Evolutionary conservation across 1,284 basidiomycete species (phyloP).

Genomic region (Hemileia vastatrix): DNA sequence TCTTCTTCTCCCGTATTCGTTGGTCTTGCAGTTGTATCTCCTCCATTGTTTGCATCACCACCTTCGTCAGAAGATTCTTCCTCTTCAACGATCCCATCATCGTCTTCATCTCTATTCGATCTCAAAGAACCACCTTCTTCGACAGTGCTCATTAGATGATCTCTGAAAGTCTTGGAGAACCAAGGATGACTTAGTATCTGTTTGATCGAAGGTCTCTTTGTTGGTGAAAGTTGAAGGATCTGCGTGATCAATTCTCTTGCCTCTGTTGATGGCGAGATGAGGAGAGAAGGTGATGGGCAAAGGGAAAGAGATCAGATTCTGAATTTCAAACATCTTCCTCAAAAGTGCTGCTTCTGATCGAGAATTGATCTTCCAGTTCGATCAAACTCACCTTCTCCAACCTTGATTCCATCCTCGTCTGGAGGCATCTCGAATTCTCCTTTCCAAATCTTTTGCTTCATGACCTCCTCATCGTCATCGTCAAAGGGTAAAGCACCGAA

Average conservation of each 20-base stretch:
- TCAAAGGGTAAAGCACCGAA: constrained; percentile 95
- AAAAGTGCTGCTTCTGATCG: constrained; percentile 1
- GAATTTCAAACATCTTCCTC: constrained; percentile 23
- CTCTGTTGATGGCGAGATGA: constrained; percentile 57
- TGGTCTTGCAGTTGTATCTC: not conserved
- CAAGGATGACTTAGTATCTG: constrained; percentile 80
- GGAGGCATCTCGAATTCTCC: constrained; percentile 85
- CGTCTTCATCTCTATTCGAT: not conserved
- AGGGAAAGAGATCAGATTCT: constrained; percentile 2
- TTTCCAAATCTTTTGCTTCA: constrained; percentile 74
- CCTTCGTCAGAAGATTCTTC: not conserved
- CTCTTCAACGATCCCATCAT: not conserved
- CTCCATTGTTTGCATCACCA: not conserved
- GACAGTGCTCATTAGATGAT: constrained; percentile 25
- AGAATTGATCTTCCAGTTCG: not conserved
- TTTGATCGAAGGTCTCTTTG: constrained; percentile 64
- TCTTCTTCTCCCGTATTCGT: not conserved
- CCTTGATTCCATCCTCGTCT: too few species aligned
- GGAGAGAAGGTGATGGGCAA: not conserved
- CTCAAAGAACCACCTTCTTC: not conserved
- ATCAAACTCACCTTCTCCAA: constrained; percentile 60
- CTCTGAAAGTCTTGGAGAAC: constrained; percentile 55
- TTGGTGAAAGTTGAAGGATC: constrained; percentile 67
- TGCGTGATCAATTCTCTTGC: constrained; percentile 65
- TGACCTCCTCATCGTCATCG: constrained; percentile 81